phyloP scores from a whole-genome alignment of 768 basidiomycete species.

The Russula compacta region DNA sequence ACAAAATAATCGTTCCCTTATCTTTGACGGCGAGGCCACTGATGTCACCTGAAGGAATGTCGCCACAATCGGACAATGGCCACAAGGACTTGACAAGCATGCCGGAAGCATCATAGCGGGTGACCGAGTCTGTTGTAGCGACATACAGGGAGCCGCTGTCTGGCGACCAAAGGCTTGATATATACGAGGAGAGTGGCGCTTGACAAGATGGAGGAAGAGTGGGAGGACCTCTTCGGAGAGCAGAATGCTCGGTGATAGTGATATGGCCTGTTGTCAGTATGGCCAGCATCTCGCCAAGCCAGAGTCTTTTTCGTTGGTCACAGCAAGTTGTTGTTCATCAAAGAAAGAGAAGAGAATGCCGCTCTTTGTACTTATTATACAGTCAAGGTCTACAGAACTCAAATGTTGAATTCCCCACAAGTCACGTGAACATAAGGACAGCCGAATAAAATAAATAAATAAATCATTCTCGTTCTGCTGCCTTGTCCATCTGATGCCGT shows the following conservation, averaged over 20 bases:
- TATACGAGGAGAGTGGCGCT: constrained; percentile 28
- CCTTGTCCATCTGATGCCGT: constrained; percentile 58
- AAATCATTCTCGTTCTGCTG: constrained; percentile 34
- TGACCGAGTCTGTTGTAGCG: constrained; percentile 38
- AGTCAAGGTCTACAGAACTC: not conserved
- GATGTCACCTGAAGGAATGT: constrained; percentile 28
- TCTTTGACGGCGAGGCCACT: constrained; percentile 29
- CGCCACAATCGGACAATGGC: constrained; percentile 23
- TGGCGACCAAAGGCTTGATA: constrained; percentile 44
- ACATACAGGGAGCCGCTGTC: constrained; percentile 50
- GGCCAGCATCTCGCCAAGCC: constrained; percentile 40
- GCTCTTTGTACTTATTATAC: too few relatives aligned
- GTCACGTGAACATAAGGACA: not conserved
- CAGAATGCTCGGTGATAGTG: constrained; percentile 37
- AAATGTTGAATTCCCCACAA: not conserved
- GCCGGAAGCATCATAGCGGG: constrained; percentile 43
- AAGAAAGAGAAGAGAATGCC: too few relatives aligned
- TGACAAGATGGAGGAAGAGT: constrained; percentile 28
- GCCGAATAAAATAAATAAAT: not conserved
- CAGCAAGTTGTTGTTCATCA: not conserved
- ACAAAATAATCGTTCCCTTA: constrained; percentile 39
- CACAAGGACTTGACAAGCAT: constrained; percentile 39
- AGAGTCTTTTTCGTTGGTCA: not conserved
- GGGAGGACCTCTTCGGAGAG: constrained; percentile 38
- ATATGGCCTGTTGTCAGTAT: constrained; percentile 41